Conservation (phyloP, 2,329 filamentous ascomycete species). For the Lecanicillium sp. region DNA sequence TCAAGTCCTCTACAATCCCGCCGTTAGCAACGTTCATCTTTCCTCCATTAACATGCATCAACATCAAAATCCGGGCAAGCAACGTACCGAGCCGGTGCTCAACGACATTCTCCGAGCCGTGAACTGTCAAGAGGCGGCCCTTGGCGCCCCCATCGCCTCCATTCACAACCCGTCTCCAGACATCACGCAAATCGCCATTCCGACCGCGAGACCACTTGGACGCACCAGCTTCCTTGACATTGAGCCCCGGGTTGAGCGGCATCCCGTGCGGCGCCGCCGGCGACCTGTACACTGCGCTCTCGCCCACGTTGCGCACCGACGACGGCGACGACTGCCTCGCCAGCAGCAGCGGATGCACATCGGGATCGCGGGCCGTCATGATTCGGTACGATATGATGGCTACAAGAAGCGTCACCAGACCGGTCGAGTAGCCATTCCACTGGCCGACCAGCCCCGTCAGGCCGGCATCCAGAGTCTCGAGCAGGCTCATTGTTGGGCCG, state of each 20-base stretch:
- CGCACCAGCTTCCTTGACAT: slow-evolving; percentile 71
- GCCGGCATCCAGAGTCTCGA: slow-evolving; percentile 61
- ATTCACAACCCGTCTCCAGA: slow-evolving; percentile 69
- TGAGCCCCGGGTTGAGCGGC: slow-evolving; percentile 66
- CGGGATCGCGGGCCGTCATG: slow-evolving; percentile 67
- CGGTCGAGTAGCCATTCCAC: slow-evolving; percentile 76
- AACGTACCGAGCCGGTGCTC: slow-evolving; percentile 58
- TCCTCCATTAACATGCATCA: not conserved
- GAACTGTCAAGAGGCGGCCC: slow-evolving; percentile 69
- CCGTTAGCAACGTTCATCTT: slow-evolving; percentile 1
- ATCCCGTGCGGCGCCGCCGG: slow-evolving; percentile 79
- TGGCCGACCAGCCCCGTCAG: slow-evolving; percentile 62
- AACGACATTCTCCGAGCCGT: slow-evolving; percentile 64
- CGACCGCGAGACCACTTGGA: slow-evolving; percentile 77
- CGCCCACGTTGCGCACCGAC: slow-evolving; percentile 70
- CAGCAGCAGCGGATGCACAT: slow-evolving; percentile 86
- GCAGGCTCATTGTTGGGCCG: slow-evolving; percentile 27
- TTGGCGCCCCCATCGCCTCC: slow-evolving; percentile 58
- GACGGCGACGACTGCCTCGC: slow-evolving; percentile 74
- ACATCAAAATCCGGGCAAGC: not conserved
- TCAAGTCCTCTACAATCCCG: slow-evolving; percentile 52
- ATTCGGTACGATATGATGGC: slow-evolving; percentile 63
- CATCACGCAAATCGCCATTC: slow-evolving; percentile 82
- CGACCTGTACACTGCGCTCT: slow-evolving; percentile 81
- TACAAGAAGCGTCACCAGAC: slow-evolving; percentile 56